These are phyloP conservation scores for Suhomyces kilbournensis DNA, from an alignment of 805 yeast species.

Conservation along the genomic window DNA sequence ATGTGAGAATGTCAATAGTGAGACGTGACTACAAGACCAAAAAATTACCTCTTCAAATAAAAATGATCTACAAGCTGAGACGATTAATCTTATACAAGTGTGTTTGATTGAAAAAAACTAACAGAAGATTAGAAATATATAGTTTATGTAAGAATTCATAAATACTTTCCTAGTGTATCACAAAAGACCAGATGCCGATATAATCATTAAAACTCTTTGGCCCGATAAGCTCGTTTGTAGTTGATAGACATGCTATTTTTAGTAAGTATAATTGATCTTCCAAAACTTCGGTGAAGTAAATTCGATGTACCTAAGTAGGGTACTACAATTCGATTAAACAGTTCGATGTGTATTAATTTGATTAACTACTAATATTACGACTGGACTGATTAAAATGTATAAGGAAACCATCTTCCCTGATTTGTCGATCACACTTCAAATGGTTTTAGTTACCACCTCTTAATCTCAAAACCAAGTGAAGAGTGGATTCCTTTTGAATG, in stretches of 20 bases:
- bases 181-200: no score
- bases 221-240: neutral
- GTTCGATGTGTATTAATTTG: neutral
- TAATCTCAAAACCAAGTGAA: conserved; percentile 93
- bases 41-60: neutral
- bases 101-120: neutral
- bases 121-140: no score
- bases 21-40: neutral
- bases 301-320: no score
- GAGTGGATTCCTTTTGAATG: conserved; percentile 99
- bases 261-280: neutral
- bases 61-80: neutral
- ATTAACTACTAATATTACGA: neutral
- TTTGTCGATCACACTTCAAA: conserved; percentile 85
- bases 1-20: neutral
- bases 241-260: neutral
- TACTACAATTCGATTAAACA: neutral
- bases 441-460: conserved; percentile 60
- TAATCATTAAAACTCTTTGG: neutral
- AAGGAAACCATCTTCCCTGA: conserved; percentile 35
- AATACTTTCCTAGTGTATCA: neutral
- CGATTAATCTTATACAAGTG: no score
- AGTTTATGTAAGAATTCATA: no score
- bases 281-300: neutral
- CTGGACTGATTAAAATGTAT: neutral